These are phyloP conservation scores for Hura crepitans DNA, from an alignment of 441 rosid species.

Conservation along the genomic window DNA sequence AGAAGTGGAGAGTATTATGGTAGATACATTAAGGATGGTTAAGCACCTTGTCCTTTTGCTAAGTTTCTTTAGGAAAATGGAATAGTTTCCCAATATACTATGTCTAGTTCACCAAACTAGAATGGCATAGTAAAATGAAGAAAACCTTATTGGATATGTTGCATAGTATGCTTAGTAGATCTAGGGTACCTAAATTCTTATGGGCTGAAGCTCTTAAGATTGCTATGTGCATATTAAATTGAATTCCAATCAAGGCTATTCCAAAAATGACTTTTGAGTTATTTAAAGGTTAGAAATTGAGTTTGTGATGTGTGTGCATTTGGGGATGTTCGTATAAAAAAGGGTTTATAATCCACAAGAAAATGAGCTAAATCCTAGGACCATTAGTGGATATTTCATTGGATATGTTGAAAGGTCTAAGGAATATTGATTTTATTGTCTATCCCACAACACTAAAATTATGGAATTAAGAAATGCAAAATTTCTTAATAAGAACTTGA, in stretches of 20 bases:
- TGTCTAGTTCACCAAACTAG: neutral
- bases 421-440: no score
- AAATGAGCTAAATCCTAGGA: neutral
- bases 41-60: slow-evolving; percentile 14
- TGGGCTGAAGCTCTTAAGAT: no score
- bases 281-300: slow-evolving; percentile 11
- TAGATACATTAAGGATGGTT: neutral
- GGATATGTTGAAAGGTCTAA: no score
- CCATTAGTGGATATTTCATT: no score
- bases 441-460: no score
- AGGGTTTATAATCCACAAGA: neutral
- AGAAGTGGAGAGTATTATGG: no score
- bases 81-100: slow-evolving; percentile 1
- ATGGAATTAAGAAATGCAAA: no score
- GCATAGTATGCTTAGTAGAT: no score
- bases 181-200: no score
- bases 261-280: neutral
- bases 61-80: slow-evolving; percentile 19
- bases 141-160: slow-evolving; percentile 4
- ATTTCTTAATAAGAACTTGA: no score
- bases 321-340: neutral
- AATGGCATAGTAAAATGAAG: neutral
- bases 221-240: no score
- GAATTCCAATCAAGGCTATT: no score
- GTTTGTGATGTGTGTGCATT: neutral